Evolutionary conservation across 768 basidiomycete species (phyloP), one percentile per base, ranked within the genome.

Genomic region (Podaxis sp.): DNA sequence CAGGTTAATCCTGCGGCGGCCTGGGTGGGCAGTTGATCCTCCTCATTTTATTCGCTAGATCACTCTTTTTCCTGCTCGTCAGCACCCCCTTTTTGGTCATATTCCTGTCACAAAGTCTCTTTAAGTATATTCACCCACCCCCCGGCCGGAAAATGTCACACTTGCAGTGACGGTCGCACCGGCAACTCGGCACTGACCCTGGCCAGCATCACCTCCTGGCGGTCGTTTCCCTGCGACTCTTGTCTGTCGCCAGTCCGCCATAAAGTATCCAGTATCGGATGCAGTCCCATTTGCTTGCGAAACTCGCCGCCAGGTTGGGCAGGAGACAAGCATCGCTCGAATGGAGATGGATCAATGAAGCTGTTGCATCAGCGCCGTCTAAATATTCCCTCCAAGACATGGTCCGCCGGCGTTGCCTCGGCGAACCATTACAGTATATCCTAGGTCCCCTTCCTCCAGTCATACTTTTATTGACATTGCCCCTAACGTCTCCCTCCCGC

Each of bases 341-440:
- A 66, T 69, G 79, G 66, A 74, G 64, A 71, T 84, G 83, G 83
- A 75, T 84, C 71, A 72, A 72, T 62, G 70, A 73, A 15, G 71
- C 75, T 5, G 61, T 63, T 51, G 56, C 63, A 9, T 63, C 59
- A 13, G 65, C 54, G 36, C 36, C 70, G 7, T 52, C 70, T 49
- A 48, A 63, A 9, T 60, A 62, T n/a, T 57, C 73, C 53, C 75
- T 81, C 36, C 52, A 73, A 8, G 69, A 75, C 28, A 82, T 90
- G 80, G 80, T 95, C 42, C 70, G 73, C 17, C 82, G 90, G 19
- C 78, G 95, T 66, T 70, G 82, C 30, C 64, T 67, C 15, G 91
- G 92, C 11, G 92, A 94, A 74, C 95, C 95, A 0, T 79, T 97
- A 17, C 93, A 96, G 72, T 97, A 96, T 74, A 93, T 97, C 68